These are phyloP conservation scores for Wickerhamomyces hampshirensis DNA, from an alignment of 805 yeast genomes.

Conservation along the genomic window DNA sequence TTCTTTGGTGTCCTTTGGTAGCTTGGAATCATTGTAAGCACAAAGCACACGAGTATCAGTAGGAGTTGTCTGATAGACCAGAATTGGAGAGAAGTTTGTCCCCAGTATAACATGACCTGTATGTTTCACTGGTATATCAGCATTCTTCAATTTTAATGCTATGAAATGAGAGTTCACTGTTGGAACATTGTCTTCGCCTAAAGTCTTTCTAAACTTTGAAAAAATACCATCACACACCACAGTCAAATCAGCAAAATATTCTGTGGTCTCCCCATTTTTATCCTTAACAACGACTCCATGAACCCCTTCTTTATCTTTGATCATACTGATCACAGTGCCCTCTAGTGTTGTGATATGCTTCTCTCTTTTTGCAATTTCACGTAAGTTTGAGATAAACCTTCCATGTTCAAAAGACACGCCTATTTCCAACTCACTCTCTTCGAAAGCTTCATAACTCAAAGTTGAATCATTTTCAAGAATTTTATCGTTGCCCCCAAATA, in stretches of 20 bases:
- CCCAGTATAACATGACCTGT: conserved; percentile 92
- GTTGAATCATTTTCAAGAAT: conserved; percentile 46
- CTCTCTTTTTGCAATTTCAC: conserved; percentile 63
- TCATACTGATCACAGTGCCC: conserved; percentile 72
- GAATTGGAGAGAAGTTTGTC: conserved; percentile 71
- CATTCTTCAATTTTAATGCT: conserved; percentile 72
- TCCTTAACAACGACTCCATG: conserved; percentile 67
- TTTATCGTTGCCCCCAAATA: conserved; percentile 55
- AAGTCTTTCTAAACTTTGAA: conserved; percentile 81
- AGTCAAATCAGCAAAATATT: conserved; percentile 58
- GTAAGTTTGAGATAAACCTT: conserved; percentile 69
- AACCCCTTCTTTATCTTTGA: conserved; percentile 56
- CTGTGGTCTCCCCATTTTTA: conserved; percentile 36
- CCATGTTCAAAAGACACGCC: conserved; percentile 97
- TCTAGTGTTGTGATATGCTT: conserved; percentile 73
- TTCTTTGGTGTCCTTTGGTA: conserved; percentile 64
- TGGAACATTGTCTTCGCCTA: conserved; percentile 59
- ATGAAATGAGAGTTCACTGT: conserved; percentile 77
- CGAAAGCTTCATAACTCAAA: conserved; percentile 48
- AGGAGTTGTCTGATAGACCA: conserved; percentile 82
- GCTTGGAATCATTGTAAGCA: conserved; percentile 68
- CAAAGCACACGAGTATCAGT: conserved; percentile 84
- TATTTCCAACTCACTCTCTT: conserved; percentile 45
- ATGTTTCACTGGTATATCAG: conserved; percentile 65
- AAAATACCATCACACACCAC: conserved; percentile 91